Evolutionary conservation across 768 basidiomycete species (phyloP).

Genomic region (Lactarius deliciosus): DNA sequence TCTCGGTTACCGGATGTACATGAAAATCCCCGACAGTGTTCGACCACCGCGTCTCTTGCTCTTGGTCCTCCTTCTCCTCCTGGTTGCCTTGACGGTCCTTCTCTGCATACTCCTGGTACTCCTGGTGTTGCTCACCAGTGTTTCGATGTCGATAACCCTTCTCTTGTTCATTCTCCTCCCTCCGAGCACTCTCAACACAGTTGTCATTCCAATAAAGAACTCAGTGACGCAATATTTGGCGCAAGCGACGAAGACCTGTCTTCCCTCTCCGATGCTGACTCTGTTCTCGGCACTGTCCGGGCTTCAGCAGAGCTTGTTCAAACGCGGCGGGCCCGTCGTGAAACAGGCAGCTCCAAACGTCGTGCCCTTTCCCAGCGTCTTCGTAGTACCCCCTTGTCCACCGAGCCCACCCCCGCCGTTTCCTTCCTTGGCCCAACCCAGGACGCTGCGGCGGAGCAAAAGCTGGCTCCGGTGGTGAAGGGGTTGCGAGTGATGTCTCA

Average conservation of each 20-base stretch:
- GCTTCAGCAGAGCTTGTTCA: constrained; percentile 21
- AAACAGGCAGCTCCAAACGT: constrained; percentile 4
- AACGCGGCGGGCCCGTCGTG: constrained; percentile 8
- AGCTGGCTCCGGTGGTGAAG: constrained; percentile 29
- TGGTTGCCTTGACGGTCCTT: constrained; percentile 20
- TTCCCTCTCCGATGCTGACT: constrained; percentile 38
- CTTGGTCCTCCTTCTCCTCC: constrained; percentile 25
- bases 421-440: constrained; percentile 5
- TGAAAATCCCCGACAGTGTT: constrained; percentile 17
- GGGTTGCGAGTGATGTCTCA: constrained; percentile 25
- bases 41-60: constrained; percentile 17
- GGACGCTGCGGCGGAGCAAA: constrained; percentile 28
- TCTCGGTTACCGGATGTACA: constrained; percentile 22
- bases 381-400: constrained; percentile 16
- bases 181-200: constrained; percentile 19
- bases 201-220: constrained; percentile 23
- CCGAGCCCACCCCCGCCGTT: constrained; percentile 6
- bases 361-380: constrained; percentile 11
- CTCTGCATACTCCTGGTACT: constrained; percentile 26
- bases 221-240: constrained; percentile 29
- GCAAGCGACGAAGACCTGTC: constrained; percentile 35
- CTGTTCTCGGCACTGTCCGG: constrained; percentile 15
- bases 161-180: constrained; percentile 27
- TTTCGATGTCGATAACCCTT: constrained; percentile 17
- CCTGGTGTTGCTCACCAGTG: constrained; percentile 22